Conservation (phyloP, 2,329 filamentous ascomycete species). For the Beauveria caledonica region DNA sequence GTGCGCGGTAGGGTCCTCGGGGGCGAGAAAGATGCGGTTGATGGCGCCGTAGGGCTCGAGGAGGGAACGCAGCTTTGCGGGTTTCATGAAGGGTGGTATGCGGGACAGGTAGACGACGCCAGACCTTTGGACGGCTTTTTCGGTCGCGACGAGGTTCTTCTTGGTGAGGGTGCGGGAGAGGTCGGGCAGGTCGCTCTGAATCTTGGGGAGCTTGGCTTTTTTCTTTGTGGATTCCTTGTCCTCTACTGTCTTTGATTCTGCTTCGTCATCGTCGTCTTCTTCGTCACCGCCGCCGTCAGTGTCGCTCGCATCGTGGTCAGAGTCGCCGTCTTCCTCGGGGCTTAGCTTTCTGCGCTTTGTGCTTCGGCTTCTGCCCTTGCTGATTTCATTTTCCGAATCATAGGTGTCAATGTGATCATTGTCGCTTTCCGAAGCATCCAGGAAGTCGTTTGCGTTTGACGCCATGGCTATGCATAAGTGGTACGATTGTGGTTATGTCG, state of each 20-base stretch:
- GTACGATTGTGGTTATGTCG: background rate
- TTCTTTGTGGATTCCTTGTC: slow-evolving; percentile 19
- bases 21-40: slow-evolving; percentile 71
- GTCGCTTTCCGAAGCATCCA: slow-evolving; percentile 52
- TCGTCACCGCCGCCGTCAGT: slow-evolving; percentile 17
- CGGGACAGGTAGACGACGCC: slow-evolving; percentile 79
- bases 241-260: background rate
- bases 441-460: slow-evolving; percentile 63
- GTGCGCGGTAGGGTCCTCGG: slow-evolving; percentile 62
- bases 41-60: slow-evolving; percentile 68
- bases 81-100: slow-evolving; percentile 84
- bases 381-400: slow-evolving; percentile 61
- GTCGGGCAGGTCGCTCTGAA: slow-evolving; percentile 33
- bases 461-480: slow-evolving; percentile 40
- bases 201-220: slow-evolving; percentile 21
- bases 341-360: slow-evolving; percentile 57
- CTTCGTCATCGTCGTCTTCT: slow-evolving; percentile 17
- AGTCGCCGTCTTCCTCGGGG: slow-evolving; percentile 28
- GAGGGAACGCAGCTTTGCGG: slow-evolving; percentile 64
- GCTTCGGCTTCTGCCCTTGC: slow-evolving; percentile 53
- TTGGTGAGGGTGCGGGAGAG: slow-evolving; percentile 50
- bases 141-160: slow-evolving; percentile 59
- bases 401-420: slow-evolving; percentile 52
- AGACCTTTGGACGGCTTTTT: slow-evolving; percentile 60
- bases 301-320: slow-evolving; percentile 20